phyloP scores from a whole-genome alignment of 75 land plant genomes.

The Selaginella tamariscina region DNA sequence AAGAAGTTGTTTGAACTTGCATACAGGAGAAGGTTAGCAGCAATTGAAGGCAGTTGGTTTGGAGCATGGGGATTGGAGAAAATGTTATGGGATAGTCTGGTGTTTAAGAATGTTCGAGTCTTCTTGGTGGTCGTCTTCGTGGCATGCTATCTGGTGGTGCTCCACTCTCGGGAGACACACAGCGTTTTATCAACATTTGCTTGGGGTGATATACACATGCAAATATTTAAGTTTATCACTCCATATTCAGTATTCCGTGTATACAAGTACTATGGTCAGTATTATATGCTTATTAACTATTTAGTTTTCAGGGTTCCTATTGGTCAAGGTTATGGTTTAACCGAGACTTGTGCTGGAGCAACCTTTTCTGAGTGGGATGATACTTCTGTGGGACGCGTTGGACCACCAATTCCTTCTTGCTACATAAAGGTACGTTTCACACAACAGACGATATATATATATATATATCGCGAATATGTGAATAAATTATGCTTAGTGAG shows the following conservation, averaged over 20 bases:
- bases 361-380: conserved; percentile 12
- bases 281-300: neutral
- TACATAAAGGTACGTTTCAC: neutral
- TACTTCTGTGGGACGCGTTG: neutral
- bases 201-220: too few relatives aligned
- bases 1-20: conserved; percentile 4
- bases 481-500: too few relatives aligned
- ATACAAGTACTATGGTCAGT: neutral
- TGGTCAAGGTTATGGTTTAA: conserved; percentile 7
- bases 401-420: conserved; percentile 5
- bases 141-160: conserved; percentile 7
- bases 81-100: conserved; percentile 1
- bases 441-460: neutral
- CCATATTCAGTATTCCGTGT: too few relatives aligned
- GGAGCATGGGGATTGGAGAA: conserved; percentile 10
- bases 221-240: too few relatives aligned
- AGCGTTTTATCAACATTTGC: conserved; percentile 10
- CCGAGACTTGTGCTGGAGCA: conserved; percentile 11
- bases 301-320: neutral
- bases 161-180: neutral
- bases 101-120: neutral
- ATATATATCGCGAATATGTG: too few relatives aligned
- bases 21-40: conserved; percentile 2
- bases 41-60: conserved; percentile 9
- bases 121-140: conserved; percentile 12